Conservation (phyloP, 1,284 basidiomycete species). For the Caloboletus inedulis region DNA sequence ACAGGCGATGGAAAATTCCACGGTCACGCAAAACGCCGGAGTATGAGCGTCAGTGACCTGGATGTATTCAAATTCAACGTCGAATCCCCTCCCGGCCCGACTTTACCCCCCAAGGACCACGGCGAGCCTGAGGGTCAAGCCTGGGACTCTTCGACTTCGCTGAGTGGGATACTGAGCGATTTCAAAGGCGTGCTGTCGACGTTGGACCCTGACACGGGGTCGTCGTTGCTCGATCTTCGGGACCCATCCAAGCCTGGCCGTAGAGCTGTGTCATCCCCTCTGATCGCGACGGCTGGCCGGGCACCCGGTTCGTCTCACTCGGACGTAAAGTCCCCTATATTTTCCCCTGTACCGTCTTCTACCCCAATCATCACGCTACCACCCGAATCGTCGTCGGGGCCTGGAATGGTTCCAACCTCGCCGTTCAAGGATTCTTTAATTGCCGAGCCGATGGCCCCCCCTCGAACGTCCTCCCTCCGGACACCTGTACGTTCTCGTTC, state of each 20-base stretch:
- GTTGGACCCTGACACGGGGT: constrained; percentile 52
- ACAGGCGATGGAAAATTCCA: constrained; percentile 25
- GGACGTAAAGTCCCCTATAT: constrained; percentile 25
- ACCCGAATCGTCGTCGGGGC: constrained; percentile 33
- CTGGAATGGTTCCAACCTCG: constrained; percentile 20
- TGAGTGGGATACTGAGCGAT: constrained; percentile 62
- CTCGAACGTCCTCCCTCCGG: constrained; percentile 56
- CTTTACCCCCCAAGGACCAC: constrained; percentile 35
- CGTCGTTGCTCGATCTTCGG: constrained; percentile 52
- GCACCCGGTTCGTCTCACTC: constrained; percentile 13
- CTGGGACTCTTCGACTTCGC: constrained; percentile 48
- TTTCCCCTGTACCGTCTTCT: constrained; percentile 19
- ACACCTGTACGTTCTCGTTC: constrained; percentile 39
- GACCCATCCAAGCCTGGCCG: constrained; percentile 60
- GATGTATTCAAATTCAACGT: constrained; percentile 52
- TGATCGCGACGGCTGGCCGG: constrained; percentile 19
- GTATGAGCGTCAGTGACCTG: constrained; percentile 70
- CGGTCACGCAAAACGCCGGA: constrained; percentile 55
- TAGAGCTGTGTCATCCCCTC: constrained; percentile 33
- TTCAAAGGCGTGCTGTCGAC: constrained; percentile 67
- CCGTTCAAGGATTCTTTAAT: constrained; percentile 25
- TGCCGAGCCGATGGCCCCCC: constrained; percentile 47
- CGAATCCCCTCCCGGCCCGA: constrained; percentile 36
- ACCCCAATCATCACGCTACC: constrained; percentile 38
- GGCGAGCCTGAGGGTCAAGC: constrained; percentile 28